phyloP scores from a whole-genome alignment of 768 basidiomycete genomes.

The Boletellus ananiceps region DNA sequence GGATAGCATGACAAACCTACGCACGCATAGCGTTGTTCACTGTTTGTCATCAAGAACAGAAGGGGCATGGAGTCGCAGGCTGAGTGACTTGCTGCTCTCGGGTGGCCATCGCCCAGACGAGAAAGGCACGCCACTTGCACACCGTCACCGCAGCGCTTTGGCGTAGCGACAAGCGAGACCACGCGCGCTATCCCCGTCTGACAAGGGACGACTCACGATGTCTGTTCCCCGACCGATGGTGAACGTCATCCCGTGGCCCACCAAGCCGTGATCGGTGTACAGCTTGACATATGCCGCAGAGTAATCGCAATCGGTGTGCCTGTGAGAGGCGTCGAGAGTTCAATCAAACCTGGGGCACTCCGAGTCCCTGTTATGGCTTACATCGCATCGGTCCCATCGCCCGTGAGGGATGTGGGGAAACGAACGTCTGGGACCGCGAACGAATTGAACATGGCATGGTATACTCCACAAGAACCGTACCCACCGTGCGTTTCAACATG shows the following conservation, averaged over 20 bases:
- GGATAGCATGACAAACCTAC: constrained; percentile 74
- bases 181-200: neutral
- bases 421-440: constrained; percentile 56
- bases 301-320: constrained; percentile 94
- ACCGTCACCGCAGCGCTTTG: neutral
- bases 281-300: constrained; percentile 85
- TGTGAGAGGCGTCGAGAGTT: constrained; percentile 24
- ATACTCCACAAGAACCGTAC: constrained; percentile 1
- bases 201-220: constrained; percentile 47
- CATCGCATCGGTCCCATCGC: constrained; percentile 94
- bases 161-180: neutral
- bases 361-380: constrained; percentile 26
- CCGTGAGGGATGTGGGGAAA: constrained; percentile 86
- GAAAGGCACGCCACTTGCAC: neutral
- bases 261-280: constrained; percentile 56
- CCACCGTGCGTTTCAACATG: constrained; percentile 53
- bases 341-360: neutral
- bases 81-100: no score
- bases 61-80: no score
- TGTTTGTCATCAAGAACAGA: no score
- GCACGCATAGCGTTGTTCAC: neutral
- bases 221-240: constrained; percentile 92
- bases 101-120: no score
- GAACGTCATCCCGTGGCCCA: constrained; percentile 88
- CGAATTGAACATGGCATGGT: neutral